These are phyloP conservation scores for Fusarium buharicum DNA, from an alignment of 2,329 filamentous ascomycete genomes.

Conservation along the genomic window DNA sequence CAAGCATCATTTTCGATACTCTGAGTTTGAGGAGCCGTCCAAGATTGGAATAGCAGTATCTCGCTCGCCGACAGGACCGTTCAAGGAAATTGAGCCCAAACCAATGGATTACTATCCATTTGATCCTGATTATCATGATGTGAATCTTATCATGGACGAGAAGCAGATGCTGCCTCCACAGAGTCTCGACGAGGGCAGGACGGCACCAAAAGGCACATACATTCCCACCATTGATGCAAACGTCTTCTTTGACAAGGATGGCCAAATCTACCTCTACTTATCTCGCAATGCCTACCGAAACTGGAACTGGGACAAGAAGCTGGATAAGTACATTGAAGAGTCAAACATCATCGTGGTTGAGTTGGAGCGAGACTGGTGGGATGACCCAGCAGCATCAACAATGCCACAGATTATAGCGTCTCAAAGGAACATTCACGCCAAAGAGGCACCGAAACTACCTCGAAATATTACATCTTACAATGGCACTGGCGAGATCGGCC, in stretches of 20 bases:
- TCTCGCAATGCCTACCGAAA: constrained; percentile 52
- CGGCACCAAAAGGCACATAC: constrained; percentile 50
- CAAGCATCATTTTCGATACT: constrained; percentile 50
- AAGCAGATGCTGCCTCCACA: constrained; percentile 50
- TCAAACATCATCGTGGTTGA: constrained; percentile 53
- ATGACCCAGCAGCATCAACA: constrained; percentile 48
- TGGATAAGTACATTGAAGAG: constrained; percentile 52
- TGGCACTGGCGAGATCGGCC: constrained; percentile 49
- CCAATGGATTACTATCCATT: constrained; percentile 52
- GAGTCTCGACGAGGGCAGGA: constrained; percentile 42
- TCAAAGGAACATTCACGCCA: constrained; percentile 45
- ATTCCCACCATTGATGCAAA: constrained; percentile 58
- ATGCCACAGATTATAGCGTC: constrained; percentile 50
- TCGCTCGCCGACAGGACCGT: constrained; percentile 49
- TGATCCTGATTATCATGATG: constrained; percentile 50
- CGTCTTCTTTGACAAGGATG: constrained; percentile 57
- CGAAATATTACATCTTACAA: constrained; percentile 50
- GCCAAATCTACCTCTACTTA: constrained; percentile 50
- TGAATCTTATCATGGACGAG: constrained; percentile 53
- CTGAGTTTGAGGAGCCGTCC: constrained; percentile 50
- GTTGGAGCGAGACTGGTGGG: constrained; percentile 50
- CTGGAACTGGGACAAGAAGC: constrained; percentile 50
- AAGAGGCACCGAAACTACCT: constrained; percentile 43
- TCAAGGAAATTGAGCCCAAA: constrained; percentile 47
- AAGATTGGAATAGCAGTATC: constrained; percentile 52